These are phyloP conservation scores for Polysphondylium violaceum DNA, from an alignment of 78 protist genomes.

Conservation along the genomic window DNA sequence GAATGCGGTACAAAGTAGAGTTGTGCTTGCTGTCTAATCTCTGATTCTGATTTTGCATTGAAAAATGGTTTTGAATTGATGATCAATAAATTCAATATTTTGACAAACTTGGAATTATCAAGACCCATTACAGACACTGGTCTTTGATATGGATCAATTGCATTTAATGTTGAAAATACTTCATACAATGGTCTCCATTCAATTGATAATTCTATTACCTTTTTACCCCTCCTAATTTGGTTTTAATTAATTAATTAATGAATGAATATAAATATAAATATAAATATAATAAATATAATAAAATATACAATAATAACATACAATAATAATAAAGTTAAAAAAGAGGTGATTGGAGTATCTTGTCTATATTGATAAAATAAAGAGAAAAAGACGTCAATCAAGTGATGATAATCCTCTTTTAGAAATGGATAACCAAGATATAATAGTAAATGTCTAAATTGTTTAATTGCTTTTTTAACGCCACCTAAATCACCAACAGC, in stretches of 20 bases:
- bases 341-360: neutral
- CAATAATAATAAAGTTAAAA: conserved; percentile 5
- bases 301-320: conserved; percentile 12
- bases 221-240: conserved; percentile 18
- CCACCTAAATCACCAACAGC: neutral
- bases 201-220: conserved; percentile 18
- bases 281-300: neutral
- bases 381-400: conserved; percentile 1
- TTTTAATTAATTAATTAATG: neutral
- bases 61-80: conserved; percentile 17
- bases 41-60: neutral
- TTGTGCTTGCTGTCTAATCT: conserved; percentile 12
- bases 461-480: neutral
- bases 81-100: neutral
- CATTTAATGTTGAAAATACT: neutral
- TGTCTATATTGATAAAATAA: neutral
- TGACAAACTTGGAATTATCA: neutral
- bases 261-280: neutral
- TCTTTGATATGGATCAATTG: neutral
- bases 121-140: neutral
- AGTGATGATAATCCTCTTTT: conserved; percentile 2
- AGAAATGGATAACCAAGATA: conserved; percentile 1
- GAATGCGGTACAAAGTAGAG: conserved; percentile 27
- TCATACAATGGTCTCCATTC: conserved; percentile 51
- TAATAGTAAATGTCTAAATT: neutral